Base-by-base conservation (phyloP, 345 rosid species). In the Luvunga scandens region DNA sequence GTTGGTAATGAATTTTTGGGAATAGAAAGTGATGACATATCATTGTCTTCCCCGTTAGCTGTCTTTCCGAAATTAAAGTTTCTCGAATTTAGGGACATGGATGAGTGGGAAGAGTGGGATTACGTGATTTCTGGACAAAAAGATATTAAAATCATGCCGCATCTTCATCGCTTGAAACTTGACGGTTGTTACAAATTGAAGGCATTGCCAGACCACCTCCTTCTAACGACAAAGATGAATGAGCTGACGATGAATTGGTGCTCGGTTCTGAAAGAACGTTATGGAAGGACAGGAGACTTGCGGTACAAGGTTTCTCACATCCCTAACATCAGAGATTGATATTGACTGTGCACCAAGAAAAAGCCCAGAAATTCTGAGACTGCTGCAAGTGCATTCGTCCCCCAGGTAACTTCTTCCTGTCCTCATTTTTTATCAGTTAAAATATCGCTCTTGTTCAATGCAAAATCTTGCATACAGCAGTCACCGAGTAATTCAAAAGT, bases 1-100 rank as follows among this genome's bases (percentile, higher is more conserved):
- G 69, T 80, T 34, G 66, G 75, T 56, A 33, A 19, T 48, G 84
- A 78, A 21, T 73, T 78, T 12, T 30, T 77, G 53, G 79, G 76
- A 18, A 24, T 71, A 30, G 42, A 55, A 5, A 6, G n/a, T 55
- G 59, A 55, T 22, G 7, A 21, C 24, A 55, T 22, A 55, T 55
- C 59, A 6, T 55, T 55, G n/a, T 55, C 59, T 55, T 55, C 22
- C 21, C 2, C 59, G 8, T 55, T 0, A 16, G 22, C 21, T 55
- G 22, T 7, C 59, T 55, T 55, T 55, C 59, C 24, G 7, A 55
- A 19, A 55, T 55, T 55, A 21, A 55, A 16, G 22, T 18, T 22
- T 16, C 59, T 55, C 59, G 21, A 19, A 0, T 55, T 53, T 21
- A 16, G 7, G 21, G 22, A 16, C 2, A 55, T 55, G 59, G 22